Conservation (phyloP, 805 yeast species). For the Grigorovia transvaalensis region DNA sequence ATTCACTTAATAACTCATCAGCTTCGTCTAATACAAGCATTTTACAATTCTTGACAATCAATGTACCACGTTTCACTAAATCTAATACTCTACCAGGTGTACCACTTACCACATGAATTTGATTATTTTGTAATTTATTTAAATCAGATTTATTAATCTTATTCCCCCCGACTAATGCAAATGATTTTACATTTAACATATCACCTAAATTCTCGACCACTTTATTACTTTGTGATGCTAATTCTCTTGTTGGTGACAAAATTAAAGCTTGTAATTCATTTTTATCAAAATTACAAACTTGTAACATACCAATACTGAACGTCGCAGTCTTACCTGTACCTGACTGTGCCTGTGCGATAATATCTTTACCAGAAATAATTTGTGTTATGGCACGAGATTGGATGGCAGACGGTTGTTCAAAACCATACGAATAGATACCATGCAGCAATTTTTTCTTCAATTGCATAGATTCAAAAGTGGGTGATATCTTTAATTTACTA, state of each 20-base stretch:
- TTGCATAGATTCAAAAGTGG: constrained; percentile 65
- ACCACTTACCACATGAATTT: constrained; percentile 89
- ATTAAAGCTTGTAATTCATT: constrained; percentile 82
- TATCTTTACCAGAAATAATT: constrained; percentile 86
- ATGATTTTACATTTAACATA: constrained; percentile 75
- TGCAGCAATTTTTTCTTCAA: constrained; percentile 50
- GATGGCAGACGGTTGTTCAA: constrained; percentile 92
- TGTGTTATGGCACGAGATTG: constrained; percentile 95
- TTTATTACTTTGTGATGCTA: constrained; percentile 85
- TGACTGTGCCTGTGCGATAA: constrained; percentile 96
- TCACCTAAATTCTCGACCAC: constrained; percentile 82
- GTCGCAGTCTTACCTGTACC: constrained; percentile 99
- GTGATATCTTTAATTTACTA: constrained; percentile 40
- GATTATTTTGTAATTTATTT: constrained; percentile 54
- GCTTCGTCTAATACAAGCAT: constrained; percentile 94
- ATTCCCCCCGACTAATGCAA: constrained; percentile 93
- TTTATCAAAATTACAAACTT: constrained; percentile 64
- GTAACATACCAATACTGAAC: constrained; percentile 89
- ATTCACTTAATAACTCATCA: constrained; percentile 78
- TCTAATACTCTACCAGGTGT: constrained; percentile 95
- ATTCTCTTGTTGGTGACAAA: constrained; percentile 91
- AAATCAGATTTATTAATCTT: constrained; percentile 64
- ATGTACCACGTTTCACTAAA: constrained; percentile 73
- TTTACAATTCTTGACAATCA: constrained; percentile 67
- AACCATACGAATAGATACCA: constrained; percentile 79